A percentile compares a stretch with the other conserved stretches of the same genome.
phyloP scores from a whole-genome alignment of 2,329 filamentous ascomycete species.

The Aspergillus ibericus region DNA sequence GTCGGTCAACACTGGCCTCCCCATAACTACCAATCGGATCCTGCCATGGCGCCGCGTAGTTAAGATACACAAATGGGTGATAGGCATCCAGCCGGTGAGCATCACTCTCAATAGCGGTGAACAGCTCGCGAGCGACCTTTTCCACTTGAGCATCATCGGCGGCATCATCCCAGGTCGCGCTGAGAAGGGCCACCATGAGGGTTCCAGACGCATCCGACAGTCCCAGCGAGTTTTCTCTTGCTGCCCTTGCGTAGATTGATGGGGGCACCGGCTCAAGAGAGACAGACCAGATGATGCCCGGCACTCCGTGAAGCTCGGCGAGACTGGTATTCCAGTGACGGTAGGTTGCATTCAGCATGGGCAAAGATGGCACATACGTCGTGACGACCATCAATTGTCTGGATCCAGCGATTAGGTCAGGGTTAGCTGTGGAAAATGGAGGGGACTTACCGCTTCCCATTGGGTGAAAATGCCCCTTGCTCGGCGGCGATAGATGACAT shows the following conservation, averaged over 20 bases:
- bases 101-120: constrained; percentile 1
- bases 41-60: constrained; percentile 49
- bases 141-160: constrained; percentile 35
- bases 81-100: constrained; percentile 25
- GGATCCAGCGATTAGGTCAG: too few relatives aligned
- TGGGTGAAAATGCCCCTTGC: neutral
- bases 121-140: constrained; percentile 24
- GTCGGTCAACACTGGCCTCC: constrained; percentile 26
- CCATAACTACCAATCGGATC: constrained; percentile 47
- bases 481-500: neutral
- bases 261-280: constrained; percentile 9
- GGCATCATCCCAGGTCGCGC: constrained; percentile 32
- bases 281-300: constrained; percentile 4
- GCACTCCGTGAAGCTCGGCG: neutral
- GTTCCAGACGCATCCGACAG: neutral
- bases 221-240: constrained; percentile 13
- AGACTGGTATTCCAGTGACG: constrained; percentile 3
- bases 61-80: constrained; percentile 42
- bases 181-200: constrained; percentile 27
- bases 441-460: neutral
- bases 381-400: too few relatives aligned
- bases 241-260: constrained; percentile 19
- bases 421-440: too few relatives aligned
- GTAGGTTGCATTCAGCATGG: constrained; percentile 22
- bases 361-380: neutral